These are phyloP conservation scores for Phytophthora idaei DNA, from an alignment of 352 stramenopile species.

Conservation along the genomic window DNA sequence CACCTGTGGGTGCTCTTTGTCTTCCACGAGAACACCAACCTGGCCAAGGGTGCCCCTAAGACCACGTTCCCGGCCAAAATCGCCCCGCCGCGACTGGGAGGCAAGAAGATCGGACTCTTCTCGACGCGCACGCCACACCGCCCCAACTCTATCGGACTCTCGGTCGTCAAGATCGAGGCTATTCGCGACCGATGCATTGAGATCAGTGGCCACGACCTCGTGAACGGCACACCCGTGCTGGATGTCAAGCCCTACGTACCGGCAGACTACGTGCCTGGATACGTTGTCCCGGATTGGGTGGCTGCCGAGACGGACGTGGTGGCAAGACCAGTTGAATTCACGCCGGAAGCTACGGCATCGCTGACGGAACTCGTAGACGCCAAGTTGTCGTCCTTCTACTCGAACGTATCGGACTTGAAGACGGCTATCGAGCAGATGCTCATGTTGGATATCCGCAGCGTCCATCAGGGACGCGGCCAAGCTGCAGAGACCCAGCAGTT, in stretches of 20 bases:
- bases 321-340: slow-evolving; percentile 62
- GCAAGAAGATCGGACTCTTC: slow-evolving; percentile 94
- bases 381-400: slow-evolving; percentile 72
- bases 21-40: slow-evolving; percentile 92
- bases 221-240: slow-evolving; percentile 97
- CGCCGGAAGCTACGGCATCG: slow-evolving; percentile 37
- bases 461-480: slow-evolving; percentile 78
- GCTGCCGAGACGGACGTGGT: slow-evolving; percentile 56
- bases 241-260: slow-evolving; percentile 99
- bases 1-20: slow-evolving; percentile 92
- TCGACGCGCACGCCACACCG: slow-evolving; percentile 97
- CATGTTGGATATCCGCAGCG: slow-evolving; percentile 81
- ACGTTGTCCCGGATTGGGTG: slow-evolving; percentile 76
- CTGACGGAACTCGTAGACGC: slow-evolving; percentile 50
- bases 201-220: slow-evolving; percentile 93
- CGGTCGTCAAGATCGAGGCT: slow-evolving; percentile 90
- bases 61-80: slow-evolving; percentile 85
- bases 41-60: slow-evolving; percentile 56
- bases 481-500: slow-evolving; percentile 61
- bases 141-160: slow-evolving; percentile 95
- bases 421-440: slow-evolving; percentile 82
- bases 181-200: slow-evolving; percentile 84
- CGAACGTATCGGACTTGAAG: slow-evolving; percentile 50
- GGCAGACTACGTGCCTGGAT: slow-evolving; percentile 66
- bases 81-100: slow-evolving; percentile 68